A percentile compares a stretch with the other conserved stretches of the same genome.
These are phyloP conservation scores for Annona squamosa DNA, from an alignment of 164 flowering plant species.

Conservation along the genomic window DNA sequence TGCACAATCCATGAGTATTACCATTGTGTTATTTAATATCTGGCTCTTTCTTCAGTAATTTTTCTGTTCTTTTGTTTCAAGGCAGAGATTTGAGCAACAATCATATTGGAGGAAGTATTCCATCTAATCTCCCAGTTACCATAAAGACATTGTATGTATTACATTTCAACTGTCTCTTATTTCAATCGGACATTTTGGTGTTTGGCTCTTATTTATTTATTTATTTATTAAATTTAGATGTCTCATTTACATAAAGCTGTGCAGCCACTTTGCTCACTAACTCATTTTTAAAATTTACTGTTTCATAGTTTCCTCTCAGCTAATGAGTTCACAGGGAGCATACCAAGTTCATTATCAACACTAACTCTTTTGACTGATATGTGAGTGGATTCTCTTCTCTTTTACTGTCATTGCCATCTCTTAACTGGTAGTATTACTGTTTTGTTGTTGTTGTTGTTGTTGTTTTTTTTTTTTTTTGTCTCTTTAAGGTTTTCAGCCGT, in stretches of 20 bases:
- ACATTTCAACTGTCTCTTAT: neutral
- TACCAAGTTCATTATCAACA: slow-evolving; percentile 62
- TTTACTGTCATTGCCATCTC: neutral
- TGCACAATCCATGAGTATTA: too few species aligned
- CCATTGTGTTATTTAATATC: too few species aligned
- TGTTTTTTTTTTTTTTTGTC: neutral
- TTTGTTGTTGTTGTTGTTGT: too few species aligned
- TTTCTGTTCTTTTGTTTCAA: slow-evolving; percentile 5
- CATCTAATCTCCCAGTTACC: slow-evolving; percentile 58
- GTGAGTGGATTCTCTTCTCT: slow-evolving; percentile 30
- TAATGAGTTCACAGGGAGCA: slow-evolving; percentile 74
- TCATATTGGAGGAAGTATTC: slow-evolving; percentile 78
- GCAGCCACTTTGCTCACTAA: neutral
- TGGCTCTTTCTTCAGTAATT: slow-evolving; percentile 3
- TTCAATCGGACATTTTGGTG: neutral
- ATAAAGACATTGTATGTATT: slow-evolving; percentile 58
- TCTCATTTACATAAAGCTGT: neutral
- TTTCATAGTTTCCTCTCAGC: slow-evolving; percentile 82
- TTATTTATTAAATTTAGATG: neutral
- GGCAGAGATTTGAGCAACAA: slow-evolving; percentile 81
- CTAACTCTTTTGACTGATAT: slow-evolving; percentile 47
- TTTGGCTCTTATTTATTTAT: neutral
- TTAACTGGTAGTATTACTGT: neutral
- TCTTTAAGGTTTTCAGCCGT: slow-evolving; percentile 2
- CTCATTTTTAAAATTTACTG: neutral